These are phyloP conservation scores for Chrysanthemum lavandulifolium DNA, from an alignment of 129 eudicot genomes.

Conservation along the genomic window DNA sequence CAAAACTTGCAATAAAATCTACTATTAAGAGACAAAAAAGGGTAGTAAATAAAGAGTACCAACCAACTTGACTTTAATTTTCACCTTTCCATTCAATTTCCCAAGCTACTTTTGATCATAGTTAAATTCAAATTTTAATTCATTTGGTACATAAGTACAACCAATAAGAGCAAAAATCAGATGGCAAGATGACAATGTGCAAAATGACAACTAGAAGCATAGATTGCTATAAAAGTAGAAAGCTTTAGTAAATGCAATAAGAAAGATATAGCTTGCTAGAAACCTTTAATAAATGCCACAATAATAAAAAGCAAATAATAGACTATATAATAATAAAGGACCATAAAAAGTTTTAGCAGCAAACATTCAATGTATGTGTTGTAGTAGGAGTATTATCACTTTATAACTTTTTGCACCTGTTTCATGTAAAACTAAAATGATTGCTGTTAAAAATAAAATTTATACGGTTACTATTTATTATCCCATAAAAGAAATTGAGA, in stretches of 20 bases:
- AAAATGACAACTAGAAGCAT: too few species aligned
- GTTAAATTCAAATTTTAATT: background rate
- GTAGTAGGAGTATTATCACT: too few species aligned
- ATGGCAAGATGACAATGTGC: background rate
- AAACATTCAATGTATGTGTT: constrained; percentile 3
- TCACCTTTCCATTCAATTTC: background rate
- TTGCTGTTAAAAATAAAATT: constrained; percentile 23
- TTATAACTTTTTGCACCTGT: background rate
- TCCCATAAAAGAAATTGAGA: constrained; percentile 23
- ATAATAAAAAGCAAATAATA: background rate
- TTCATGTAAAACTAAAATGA: constrained; percentile 1
- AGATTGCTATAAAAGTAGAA: too few species aligned
- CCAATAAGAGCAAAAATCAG: background rate
- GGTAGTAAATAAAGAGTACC: too few species aligned
- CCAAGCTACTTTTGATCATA: background rate
- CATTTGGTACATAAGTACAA: background rate
- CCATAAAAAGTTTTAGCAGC: background rate
- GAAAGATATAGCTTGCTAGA: background rate
- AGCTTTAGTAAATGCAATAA: too few species aligned
- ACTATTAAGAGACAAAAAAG: too few species aligned
- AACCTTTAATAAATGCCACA: background rate
- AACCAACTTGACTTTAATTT: constrained; percentile 21
- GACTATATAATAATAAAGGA: background rate
- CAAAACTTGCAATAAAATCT: too few species aligned
- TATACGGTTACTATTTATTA: constrained; percentile 20